Base-by-base conservation (phyloP, 2,329 filamentous ascomycete species). In the Biscogniauxia sp. region DNA sequence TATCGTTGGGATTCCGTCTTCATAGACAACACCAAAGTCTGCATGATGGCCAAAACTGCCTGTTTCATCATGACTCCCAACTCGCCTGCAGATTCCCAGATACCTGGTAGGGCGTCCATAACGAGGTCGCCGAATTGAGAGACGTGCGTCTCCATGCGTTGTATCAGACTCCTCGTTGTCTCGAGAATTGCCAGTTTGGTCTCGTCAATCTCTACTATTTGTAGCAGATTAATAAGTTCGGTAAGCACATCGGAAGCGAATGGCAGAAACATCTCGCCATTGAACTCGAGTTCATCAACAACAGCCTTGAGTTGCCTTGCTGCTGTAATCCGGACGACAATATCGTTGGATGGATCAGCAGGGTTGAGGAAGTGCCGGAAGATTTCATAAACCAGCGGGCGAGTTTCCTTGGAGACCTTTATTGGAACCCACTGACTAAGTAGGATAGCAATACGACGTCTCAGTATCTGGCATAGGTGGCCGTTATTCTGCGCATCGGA, bases 31-130 rank as follows among this genome's bases (percentile, higher is more conserved):
- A 96, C 91, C 15, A 99, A 81, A 1, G 92, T 89, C 1, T 91
- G 84, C 56, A 98, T 86, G 49, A 98, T 89, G 2, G 90, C 91
- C 60, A 98, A 84, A 56, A 98, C 93, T 1, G 92, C 88, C 76
- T 97, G 93, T 75, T 98, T 98, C 81, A 97, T 90, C 74, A 98
- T 86, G 76, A 93, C 92, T 70, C 95, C 91, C 62, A 96, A 90
- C 1, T 79, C 76, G 0, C 89, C 92, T 2, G 91, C 92, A 56
- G 88, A 86, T 62, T 91, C 88, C 95, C 95, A 99, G 0, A 98
- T 81, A 3, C 82, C 82, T 0, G 94, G 93, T 6, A 98, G 81
- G 13, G 93, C 84, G 1, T 85, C 81, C 75, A 99, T 89, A 62
- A 99, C 90, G 61, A 89, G 86, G 69, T 96, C 92, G 5, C 92